phyloP scores from a whole-genome alignment of 495 filamentous ascomycete species.

The Penicillium macrosclerotiorum region DNA sequence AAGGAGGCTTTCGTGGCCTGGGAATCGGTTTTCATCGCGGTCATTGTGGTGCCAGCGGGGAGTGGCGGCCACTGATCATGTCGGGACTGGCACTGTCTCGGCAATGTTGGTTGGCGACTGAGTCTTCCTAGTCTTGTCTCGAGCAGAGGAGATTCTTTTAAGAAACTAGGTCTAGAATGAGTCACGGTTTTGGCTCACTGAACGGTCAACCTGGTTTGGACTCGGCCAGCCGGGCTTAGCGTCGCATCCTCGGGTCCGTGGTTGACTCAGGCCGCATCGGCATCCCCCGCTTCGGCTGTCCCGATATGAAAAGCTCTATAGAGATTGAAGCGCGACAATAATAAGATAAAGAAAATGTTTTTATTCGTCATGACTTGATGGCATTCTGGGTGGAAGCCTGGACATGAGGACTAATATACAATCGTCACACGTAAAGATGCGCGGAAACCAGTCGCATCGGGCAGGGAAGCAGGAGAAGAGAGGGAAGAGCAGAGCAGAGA shows the following conservation, averaged over 20 bases:
- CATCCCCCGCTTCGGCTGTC: slow-evolving; percentile 1
- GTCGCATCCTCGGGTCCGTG: not conserved
- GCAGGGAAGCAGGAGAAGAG: too few species aligned
- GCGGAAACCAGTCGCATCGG: too few species aligned
- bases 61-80: not conserved
- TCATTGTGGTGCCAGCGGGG: not conserved
- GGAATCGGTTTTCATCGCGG: not conserved
- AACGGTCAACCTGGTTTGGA: not conserved
- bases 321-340: not conserved
- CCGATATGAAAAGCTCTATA: not conserved
- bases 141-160: not conserved
- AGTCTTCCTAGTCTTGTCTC: not conserved
- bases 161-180: not conserved
- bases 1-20: slow-evolving; percentile 4
- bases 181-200: not conserved
- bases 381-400: too few species aligned
- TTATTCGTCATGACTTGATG: not conserved
- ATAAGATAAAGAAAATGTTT: not conserved
- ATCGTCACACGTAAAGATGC: too few species aligned
- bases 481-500: not conserved
- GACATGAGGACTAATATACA: too few species aligned
- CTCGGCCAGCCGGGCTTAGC: not conserved
- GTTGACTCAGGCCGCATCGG: not conserved
- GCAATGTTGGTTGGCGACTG: not conserved
- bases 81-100: not conserved